phyloP scores from a whole-genome alignment of 2,329 filamentous ascomycete genomes.

The Diplodia scrobiculata region DNA sequence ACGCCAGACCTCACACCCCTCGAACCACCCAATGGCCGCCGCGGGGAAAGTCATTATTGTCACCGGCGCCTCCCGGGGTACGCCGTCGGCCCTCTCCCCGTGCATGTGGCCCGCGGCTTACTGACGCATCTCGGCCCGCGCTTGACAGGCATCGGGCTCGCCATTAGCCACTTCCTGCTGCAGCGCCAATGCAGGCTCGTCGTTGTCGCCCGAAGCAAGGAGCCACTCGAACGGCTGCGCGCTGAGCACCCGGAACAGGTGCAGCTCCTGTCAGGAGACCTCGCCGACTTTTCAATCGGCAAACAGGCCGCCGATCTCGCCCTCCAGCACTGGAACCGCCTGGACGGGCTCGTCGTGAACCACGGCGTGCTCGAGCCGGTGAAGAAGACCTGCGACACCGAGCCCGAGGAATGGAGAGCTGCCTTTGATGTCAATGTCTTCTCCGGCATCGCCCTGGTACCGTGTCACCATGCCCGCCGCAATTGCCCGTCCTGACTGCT shows the following conservation, averaged over 20 bases:
- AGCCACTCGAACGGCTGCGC: conserved; percentile 54
- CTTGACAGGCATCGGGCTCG: conserved; percentile 60
- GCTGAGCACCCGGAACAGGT: conserved; percentile 57
- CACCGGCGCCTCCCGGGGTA: conserved; percentile 66
- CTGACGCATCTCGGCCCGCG: conserved; percentile 14
- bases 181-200: conserved; percentile 58
- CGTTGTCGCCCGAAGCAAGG: conserved; percentile 58
- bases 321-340: conserved; percentile 64
- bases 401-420: conserved; percentile 72
- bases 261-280: conserved; percentile 60
- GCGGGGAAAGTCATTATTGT: conserved; percentile 59
- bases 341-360: conserved; percentile 86
- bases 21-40: conserved; percentile 57
- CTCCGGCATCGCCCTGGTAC: conserved; percentile 74
- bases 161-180: conserved; percentile 63
- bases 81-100: conserved; percentile 26
- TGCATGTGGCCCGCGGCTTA: conserved; percentile 1
- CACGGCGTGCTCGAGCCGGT: conserved; percentile 82
- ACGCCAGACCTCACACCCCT: conserved; percentile 46
- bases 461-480: conserved; percentile 34
- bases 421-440: conserved; percentile 86
- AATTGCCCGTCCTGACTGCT: conserved; percentile 31
- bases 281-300: conserved; percentile 58
- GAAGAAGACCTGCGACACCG: conserved; percentile 66
- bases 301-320: conserved; percentile 66